Conservation (phyloP, 306 rosid genomes). For the Glycine soja region DNA sequence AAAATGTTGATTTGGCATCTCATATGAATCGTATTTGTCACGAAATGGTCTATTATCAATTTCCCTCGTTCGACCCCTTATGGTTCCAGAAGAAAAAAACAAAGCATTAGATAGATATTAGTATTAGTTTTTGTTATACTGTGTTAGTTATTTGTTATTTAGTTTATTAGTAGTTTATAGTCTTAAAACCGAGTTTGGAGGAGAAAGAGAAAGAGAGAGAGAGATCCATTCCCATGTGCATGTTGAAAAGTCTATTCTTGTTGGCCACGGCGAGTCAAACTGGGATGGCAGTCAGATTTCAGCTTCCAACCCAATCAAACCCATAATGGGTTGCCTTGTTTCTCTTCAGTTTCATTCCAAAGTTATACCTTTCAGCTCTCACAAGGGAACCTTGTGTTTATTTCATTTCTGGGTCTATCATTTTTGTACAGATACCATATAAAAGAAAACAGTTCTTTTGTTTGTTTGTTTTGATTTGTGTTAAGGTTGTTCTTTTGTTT, state of each 20-base stretch:
- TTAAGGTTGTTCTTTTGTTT: not conserved
- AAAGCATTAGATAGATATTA: not conserved
- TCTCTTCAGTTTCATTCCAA: slow-evolving; percentile 12
- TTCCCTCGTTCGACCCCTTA: too few species aligned
- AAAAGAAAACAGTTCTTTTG: not conserved
- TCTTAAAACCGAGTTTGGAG: not conserved
- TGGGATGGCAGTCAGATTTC: slow-evolving; percentile 26
- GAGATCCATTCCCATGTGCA: slow-evolving; percentile 41
- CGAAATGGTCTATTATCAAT: not conserved
- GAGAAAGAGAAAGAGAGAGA: not conserved
- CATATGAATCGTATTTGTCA: not conserved
- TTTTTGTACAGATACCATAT: slow-evolving; percentile 27
- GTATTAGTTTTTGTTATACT: not conserved
- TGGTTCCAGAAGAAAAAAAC: not conserved
- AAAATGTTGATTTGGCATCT: not conserved
- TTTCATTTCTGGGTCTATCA: slow-evolving; percentile 41
- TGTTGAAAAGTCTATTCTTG: slow-evolving; percentile 50
- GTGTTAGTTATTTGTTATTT: not conserved
- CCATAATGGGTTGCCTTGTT: slow-evolving; percentile 16
- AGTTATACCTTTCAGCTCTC: slow-evolving; percentile 40
- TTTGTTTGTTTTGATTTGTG: not conserved
- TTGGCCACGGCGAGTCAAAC: slow-evolving; percentile 61
- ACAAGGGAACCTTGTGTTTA: not conserved
- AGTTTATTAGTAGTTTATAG: not conserved
- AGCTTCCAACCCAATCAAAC: slow-evolving; percentile 41